A percentile compares a stretch with the other conserved stretches of the same genome.
phyloP scores from a whole-genome alignment of 208 protist species.

The Vickermania ingenoplastis region DNA sequence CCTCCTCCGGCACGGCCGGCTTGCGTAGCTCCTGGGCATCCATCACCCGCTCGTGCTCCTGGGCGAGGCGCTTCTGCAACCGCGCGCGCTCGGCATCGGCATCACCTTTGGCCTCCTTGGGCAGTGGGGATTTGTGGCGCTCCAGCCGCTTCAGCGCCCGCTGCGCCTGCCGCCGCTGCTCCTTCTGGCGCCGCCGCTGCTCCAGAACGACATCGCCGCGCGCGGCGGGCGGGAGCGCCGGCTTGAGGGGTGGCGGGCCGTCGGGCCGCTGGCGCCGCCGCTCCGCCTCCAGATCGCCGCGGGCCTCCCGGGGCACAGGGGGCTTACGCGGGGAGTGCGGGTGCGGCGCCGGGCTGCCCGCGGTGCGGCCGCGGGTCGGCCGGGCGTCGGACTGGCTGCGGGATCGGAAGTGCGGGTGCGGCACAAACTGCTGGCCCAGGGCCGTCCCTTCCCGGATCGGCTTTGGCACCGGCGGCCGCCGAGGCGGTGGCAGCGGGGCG shows the following conservation, averaged over 20 bases:
- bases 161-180: neutral
- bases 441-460: neutral
- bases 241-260: neutral
- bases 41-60: neutral
- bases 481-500: neutral
- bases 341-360: neutral
- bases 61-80: neutral
- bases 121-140: neutral
- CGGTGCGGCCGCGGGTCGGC: neutral
- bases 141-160: neutral
- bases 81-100: neutral
- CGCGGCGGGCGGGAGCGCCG: neutral
- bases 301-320: neutral
- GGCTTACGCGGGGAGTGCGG: neutral
- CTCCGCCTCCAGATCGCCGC: neutral
- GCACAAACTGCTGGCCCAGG: neutral
- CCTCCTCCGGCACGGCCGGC: neutral
- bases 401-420: neutral
- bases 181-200: neutral
- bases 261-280: neutral
- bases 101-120: neutral
- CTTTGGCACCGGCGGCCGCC: neutral
- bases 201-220: neutral
- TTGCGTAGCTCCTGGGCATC: neutral
- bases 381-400: neutral